Percentiles rank a stretch among this genome's conserved stretches.
Conservation (phyloP, 2,329 filamentous ascomycete species). For the Leptographium wingfieldii region DNA sequence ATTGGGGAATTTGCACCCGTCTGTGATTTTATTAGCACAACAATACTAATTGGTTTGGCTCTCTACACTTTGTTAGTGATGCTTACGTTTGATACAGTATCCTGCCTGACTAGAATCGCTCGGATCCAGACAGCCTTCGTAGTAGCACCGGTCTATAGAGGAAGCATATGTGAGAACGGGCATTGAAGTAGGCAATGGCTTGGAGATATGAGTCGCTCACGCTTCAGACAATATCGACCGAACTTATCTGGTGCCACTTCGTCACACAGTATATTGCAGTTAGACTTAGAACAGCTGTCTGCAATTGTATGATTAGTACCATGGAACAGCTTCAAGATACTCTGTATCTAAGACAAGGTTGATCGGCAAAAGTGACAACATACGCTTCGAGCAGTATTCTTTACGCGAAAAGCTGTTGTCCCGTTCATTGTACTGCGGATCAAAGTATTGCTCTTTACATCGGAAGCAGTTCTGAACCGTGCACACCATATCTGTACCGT, state of each 20-base stretch:
- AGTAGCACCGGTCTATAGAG: slow-evolving; percentile 6
- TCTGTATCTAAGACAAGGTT: neutral
- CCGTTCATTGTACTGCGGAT: neutral
- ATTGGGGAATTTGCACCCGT: neutral
- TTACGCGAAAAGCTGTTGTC: slow-evolving; percentile 2
- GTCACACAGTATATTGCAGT: neutral
- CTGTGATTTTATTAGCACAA: neutral
- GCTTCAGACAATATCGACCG: neutral
- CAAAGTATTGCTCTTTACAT: slow-evolving; percentile 3
- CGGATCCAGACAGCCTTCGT: slow-evolving; percentile 1
- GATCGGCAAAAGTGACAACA: neutral
- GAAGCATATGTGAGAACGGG: neutral
- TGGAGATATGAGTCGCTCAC: neutral
- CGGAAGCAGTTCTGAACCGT: neutral
- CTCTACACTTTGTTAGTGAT: neutral
- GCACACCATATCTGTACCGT: slow-evolving; percentile 1
- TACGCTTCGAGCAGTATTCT: slow-evolving; percentile 7
- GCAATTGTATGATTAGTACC: neutral
- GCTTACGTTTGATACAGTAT: slow-evolving; percentile 4
- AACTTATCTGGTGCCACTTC: neutral
- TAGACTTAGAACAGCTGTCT: neutral
- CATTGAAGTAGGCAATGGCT: neutral
- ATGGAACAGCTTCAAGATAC: neutral
- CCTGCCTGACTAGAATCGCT: neutral
- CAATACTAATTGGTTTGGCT: neutral